Percentiles rank a stretch among this genome's conserved stretches.
These are phyloP conservation scores for Litchi chinensis DNA, from an alignment of 345 rosid species.

Conservation along the genomic window DNA sequence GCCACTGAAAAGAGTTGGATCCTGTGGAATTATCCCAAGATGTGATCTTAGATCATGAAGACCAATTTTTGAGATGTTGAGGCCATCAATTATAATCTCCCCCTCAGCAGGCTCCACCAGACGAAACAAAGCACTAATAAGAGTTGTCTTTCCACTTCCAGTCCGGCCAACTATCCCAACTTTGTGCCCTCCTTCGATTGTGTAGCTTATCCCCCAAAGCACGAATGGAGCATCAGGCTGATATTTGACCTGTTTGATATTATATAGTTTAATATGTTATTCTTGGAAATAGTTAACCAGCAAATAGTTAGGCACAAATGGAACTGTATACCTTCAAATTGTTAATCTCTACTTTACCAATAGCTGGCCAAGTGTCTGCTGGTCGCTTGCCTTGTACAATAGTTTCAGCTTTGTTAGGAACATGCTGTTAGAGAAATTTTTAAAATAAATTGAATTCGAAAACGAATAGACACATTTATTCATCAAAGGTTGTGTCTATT, in stretches of 20 bases:
- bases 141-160: slow-evolving; percentile 70
- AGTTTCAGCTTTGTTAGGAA: slow-evolving; percentile 62
- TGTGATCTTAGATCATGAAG: slow-evolving; percentile 62
- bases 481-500: no score
- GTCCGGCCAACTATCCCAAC: slow-evolving; percentile 77
- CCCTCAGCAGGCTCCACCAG: slow-evolving; percentile 65
- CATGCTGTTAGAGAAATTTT: no score
- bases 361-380: slow-evolving; percentile 46
- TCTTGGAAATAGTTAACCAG: neutral
- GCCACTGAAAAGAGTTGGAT: slow-evolving; percentile 65
- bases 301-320: slow-evolving; percentile 8
- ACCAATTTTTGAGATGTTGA: slow-evolving; percentile 53
- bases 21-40: slow-evolving; percentile 71
- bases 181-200: slow-evolving; percentile 56
- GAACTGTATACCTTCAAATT: slow-evolving; percentile 48
- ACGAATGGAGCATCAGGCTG: slow-evolving; percentile 56
- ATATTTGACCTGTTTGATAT: slow-evolving; percentile 49
- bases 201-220: slow-evolving; percentile 66
- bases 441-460: no score
- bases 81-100: slow-evolving; percentile 52
- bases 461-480: no score
- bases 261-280: neutral
- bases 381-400: slow-evolving; percentile 48
- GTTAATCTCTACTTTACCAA: slow-evolving; percentile 50
- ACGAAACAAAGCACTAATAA: slow-evolving; percentile 57